Evolutionary conservation across 768 basidiomycete genomes (phyloP).

Genomic region (Russula sp.): DNA sequence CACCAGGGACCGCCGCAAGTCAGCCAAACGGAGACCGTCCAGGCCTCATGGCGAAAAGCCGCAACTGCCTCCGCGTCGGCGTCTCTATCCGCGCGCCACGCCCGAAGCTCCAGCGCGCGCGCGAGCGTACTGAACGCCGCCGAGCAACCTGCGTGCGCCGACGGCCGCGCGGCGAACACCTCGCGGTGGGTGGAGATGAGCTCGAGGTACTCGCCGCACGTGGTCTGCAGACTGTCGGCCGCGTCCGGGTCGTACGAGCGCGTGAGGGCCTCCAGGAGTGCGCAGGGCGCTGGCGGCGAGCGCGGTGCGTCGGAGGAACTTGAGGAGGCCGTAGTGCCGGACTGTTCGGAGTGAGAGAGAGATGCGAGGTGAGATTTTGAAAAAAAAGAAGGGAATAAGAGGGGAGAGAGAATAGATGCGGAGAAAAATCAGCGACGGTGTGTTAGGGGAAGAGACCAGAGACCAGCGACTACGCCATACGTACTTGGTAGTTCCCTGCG

Average conservation of each 20-base stretch:
- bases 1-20: conserved; percentile 21
- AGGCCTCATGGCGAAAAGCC: conserved; percentile 64
- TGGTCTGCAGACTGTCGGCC: conserved; percentile 38
- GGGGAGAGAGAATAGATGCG: no score
- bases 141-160: conserved; percentile 57
- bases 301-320: conserved; percentile 19
- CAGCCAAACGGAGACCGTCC: conserved; percentile 37
- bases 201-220: conserved; percentile 71
- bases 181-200: conserved; percentile 72
- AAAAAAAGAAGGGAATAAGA: background rate
- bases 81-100: conserved; percentile 65
- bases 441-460: no score
- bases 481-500: conserved; percentile 19
- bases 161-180: conserved; percentile 53
- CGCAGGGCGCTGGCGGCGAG: conserved; percentile 22
- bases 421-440: no score
- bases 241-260: conserved; percentile 22
- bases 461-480: background rate
- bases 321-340: conserved; percentile 22
- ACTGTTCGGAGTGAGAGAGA: background rate
- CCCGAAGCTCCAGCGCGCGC: conserved; percentile 49
- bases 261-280: conserved; percentile 28
- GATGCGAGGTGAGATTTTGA: background rate
- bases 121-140: conserved; percentile 61
- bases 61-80: conserved; percentile 61